phyloP scores from a whole-genome alignment of 2,329 filamentous ascomycete species.

The Fonsecaea nubica region DNA sequence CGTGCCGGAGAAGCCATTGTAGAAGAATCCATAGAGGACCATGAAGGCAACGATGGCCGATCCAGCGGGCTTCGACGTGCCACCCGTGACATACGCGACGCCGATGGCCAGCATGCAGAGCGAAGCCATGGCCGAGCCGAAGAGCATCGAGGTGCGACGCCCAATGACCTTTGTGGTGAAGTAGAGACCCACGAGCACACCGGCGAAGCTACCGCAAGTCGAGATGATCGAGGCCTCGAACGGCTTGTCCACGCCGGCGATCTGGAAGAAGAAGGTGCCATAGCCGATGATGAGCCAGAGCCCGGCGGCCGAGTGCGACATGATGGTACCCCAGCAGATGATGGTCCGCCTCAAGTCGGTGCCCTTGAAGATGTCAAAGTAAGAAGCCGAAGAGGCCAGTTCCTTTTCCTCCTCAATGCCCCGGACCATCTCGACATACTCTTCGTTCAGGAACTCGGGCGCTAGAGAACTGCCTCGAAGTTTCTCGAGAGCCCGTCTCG shows the following conservation, averaged over 20 bases:
- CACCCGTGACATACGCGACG: constrained; percentile 48
- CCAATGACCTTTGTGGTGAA: constrained; percentile 48
- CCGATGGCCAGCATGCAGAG: constrained; percentile 48
- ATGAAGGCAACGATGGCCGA: constrained; percentile 51
- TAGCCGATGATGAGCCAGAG: constrained; percentile 29
- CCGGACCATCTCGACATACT: constrained; percentile 37
- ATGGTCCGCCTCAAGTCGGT: constrained; percentile 43
- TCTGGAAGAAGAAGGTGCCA: constrained; percentile 62
- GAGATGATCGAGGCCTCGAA: constrained; percentile 45
- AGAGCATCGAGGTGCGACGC: constrained; percentile 35
- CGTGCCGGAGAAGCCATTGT: constrained; percentile 48
- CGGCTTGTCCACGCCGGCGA: constrained; percentile 38
- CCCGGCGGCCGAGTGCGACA: constrained; percentile 23
- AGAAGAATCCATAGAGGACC: constrained; percentile 47
- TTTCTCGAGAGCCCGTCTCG: constrained; percentile 23
- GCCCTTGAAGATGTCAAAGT: constrained; percentile 44
- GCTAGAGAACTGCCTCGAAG: constrained; percentile 28
- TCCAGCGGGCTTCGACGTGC: constrained; percentile 44
- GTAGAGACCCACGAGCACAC: constrained; percentile 46
- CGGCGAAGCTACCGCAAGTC: constrained; percentile 46
- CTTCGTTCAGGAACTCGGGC: constrained; percentile 27
- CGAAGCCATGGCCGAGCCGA: constrained; percentile 46
- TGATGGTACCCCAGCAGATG: constrained; percentile 66
- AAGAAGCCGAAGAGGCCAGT: constrained; percentile 28
- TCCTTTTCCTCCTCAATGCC: constrained; percentile 31